Base-by-base conservation (phyloP, 345 rosid species). In the Bruguiera gymnorhiza region DNA sequence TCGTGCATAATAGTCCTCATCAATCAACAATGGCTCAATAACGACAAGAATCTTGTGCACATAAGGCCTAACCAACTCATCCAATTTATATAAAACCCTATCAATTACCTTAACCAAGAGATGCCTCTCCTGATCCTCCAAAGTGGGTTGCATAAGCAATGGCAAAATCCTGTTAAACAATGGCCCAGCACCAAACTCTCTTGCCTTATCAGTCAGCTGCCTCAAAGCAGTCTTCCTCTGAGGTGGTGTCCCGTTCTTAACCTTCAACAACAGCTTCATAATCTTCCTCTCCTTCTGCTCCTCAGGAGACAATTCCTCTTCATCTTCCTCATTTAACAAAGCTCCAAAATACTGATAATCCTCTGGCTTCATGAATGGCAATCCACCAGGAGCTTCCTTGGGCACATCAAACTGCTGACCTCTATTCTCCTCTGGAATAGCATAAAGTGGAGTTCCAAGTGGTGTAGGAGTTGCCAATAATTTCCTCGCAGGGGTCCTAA, bases 41-140 rank as follows among this genome's bases (percentile, higher is more conserved):
- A 95, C 99, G 57, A 95, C 99, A 79, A 95, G 99, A 81, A 95
- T 90, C 78, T 92, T 95, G 80, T 95, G 99, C 72, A 95, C 99
- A 69, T 62, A 92, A 51, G 98, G 99, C 81, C 99, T 86, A 57
- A 95, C 97, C 86, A 95, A 72, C 85, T 95, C 99, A 84, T 95
- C 99, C 74, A 95, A 84, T 72, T 90, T 92, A 73, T 95, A 95
- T 67, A 95, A 77, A 68, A 95, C 87, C 72, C 99, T 90, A 66
- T 95, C 97, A 79, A 95, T 95, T 37, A 95, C 98, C 87, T 95
- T 95, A 36, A 92, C 99, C 78, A 95, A 80, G 73, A 92, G 99
- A 87, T 95, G 99, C 81, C 99, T 87, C 82, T 95, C 99, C 69
- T 95, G 99, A 81, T 95, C 99, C 79, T 95, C 98, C 82, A 95